Base-by-base conservation (phyloP, 768 basidiomycete genomes). In the Zangia roseola region DNA sequence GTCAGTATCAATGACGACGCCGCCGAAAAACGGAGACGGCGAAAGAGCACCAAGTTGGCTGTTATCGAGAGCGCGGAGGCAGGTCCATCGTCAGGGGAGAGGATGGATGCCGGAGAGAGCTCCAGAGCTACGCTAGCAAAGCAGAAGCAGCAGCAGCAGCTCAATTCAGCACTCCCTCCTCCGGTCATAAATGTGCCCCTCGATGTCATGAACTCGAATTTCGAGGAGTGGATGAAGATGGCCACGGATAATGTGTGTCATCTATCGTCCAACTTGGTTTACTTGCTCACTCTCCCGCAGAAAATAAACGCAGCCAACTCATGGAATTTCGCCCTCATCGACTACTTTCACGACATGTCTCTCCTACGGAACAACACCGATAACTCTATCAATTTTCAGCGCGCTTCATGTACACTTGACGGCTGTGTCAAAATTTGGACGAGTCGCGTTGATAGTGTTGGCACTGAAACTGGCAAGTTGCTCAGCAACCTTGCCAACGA, bases 151-250 rank as follows among this genome's bases (percentile, higher is more conserved):
- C 75, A 74, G 56, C 73, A 82, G 43, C 79, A 83, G 40, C 73
- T 87, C 33, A 80, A 76, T 51, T 78, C 83, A 21, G 80, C 86
- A 3, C 77, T 78, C 31, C 73, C 75, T 31, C 74, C 82, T 8
- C 81, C 81, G 3, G 64, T 63, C 28, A 79, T 83, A 23, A 77
- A 84, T 36, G 80, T 86, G 17, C 77, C 86, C 0, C 70, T 86
- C 56, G 90, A 94, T 55, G 80, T 93, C n/a, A 90, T 91, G 82
- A 91, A 78, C 69, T 87, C 84, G 33, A 97, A 94, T 59, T 97
- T 87, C 62, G 97, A 99, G 67, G 94, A 98, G 69, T 98, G 97
- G 97, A 98, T 99, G 95, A 98, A 98, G 76, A 85, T 98, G 84
- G 94, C 94, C 1, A 98, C 95, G 3, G 95, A 98, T 65, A 98